Conservation (phyloP, 768 basidiomycete genomes). For the Lyophyllum atratum region DNA sequence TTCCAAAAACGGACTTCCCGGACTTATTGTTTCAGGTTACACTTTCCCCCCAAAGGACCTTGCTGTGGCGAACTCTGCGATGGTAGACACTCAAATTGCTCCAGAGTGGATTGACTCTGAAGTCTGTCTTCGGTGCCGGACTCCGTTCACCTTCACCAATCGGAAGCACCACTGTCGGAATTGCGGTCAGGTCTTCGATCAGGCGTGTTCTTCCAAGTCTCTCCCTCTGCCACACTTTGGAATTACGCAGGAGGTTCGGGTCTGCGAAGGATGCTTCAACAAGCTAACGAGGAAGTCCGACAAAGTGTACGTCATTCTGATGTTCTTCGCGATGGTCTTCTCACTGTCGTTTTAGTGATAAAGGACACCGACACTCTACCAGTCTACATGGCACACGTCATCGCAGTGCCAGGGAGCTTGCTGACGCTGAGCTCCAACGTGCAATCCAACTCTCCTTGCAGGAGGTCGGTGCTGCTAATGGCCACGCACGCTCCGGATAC, state of each 20-base stretch:
- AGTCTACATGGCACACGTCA: conserved; percentile 58
- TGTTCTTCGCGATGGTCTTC: background rate
- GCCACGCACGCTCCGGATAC: conserved; percentile 61
- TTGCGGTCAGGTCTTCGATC: conserved; percentile 96
- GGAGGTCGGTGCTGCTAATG: conserved; percentile 60
- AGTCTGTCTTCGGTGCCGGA: conserved; percentile 89
- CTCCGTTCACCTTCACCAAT: conserved; percentile 91
- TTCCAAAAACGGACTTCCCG: background rate
- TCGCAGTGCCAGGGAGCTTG: conserved; percentile 57
- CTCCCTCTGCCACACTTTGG: conserved; percentile 92
- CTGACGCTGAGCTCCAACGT: conserved; percentile 88
- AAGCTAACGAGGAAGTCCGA: conserved; percentile 73
- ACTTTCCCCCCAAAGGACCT: conserved; percentile 83
- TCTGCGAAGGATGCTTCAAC: conserved; percentile 88
- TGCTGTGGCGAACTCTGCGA: conserved; percentile 68
- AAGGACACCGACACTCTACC: conserved; percentile 54
- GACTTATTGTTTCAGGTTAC: conserved; percentile 51
- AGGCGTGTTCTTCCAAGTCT: conserved; percentile 83
- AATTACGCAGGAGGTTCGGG: conserved; percentile 88
- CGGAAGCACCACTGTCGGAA: conserved; percentile 98
- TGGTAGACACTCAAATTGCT: conserved; percentile 89
- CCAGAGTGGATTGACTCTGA: conserved; percentile 99
- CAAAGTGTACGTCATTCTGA: conserved; percentile 43
- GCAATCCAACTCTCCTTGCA: conserved; percentile 91
- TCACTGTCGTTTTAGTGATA: conserved; percentile 34